Percentiles rank a stretch among this genome's conserved stretches.
These are phyloP conservation scores for Aspergillus sclerotiicarbonarius DNA, from an alignment of 495 filamentous ascomycete genomes.

Conservation along the genomic window DNA sequence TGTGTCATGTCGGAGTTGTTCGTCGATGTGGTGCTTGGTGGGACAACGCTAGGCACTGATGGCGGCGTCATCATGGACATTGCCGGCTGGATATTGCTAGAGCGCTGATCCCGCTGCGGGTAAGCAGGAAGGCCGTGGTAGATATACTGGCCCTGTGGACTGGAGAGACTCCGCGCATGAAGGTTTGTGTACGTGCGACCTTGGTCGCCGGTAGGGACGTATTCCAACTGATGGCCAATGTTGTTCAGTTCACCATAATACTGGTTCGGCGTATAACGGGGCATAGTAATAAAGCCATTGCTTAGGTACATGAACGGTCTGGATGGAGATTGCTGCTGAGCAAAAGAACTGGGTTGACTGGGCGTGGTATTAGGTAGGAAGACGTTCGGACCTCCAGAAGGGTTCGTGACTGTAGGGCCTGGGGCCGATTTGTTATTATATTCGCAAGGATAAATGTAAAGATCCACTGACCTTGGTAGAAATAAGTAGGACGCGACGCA, in stretches of 20 bases:
- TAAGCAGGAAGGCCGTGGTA: not conserved
- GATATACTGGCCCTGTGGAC: not conserved
- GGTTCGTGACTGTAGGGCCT: no score
- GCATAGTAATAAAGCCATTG: not conserved
- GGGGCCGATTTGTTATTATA: no score
- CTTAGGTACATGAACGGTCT: not conserved
- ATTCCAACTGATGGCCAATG: not conserved
- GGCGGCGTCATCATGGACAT: not conserved
- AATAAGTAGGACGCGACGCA: no score
- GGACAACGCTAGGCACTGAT: not conserved
- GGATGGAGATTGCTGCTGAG: not conserved
- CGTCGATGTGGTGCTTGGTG: not conserved
- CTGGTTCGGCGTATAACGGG: not conserved
- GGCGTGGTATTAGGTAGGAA: not conserved
- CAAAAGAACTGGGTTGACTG: not conserved
- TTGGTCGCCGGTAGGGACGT: not conserved
- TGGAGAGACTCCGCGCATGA: not conserved
- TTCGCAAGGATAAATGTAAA: no score
- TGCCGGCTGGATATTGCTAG: not conserved
- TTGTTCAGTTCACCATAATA: not conserved
- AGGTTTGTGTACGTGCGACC: not conserved
- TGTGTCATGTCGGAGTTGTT: not conserved
- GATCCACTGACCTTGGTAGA: no score
- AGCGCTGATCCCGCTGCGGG: not conserved
- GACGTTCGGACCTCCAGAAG: no score